A percentile compares a stretch with the other conserved stretches of the same genome.
These are phyloP conservation scores for Tephrocybe sp. DNA, from an alignment of 768 basidiomycete species.

Conservation along the genomic window DNA sequence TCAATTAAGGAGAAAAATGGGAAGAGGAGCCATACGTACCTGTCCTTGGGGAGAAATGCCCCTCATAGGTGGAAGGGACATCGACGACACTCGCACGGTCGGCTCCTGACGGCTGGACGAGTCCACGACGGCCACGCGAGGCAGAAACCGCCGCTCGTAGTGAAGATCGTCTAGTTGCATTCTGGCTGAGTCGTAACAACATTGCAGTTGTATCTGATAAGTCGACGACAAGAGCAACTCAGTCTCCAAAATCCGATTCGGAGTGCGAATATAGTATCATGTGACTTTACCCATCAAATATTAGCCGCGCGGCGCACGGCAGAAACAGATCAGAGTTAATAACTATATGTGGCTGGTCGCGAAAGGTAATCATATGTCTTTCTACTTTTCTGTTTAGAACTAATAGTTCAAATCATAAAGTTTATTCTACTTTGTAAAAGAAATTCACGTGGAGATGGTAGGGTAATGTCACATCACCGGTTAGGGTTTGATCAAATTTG, in stretches of 20 bases:
- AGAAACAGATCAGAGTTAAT: too few species aligned
- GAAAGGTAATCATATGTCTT: too few species aligned
- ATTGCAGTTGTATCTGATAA: constrained; percentile 37
- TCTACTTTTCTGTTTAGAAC: too few species aligned
- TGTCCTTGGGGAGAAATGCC: constrained; percentile 66
- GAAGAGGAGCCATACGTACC: constrained; percentile 40
- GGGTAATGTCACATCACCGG: too few species aligned
- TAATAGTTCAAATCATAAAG: too few species aligned
- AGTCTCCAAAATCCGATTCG: background rate
- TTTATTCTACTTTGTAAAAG: too few species aligned
- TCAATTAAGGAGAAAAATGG: background rate
- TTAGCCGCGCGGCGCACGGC: too few species aligned
- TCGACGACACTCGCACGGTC: constrained; percentile 85
- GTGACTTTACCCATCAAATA: constrained; percentile 1
- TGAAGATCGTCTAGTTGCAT: constrained; percentile 33
- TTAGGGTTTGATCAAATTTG: too few species aligned
- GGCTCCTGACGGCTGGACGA: constrained; percentile 81
- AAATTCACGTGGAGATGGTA: too few species aligned
- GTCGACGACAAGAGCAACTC: background rate
- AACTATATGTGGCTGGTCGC: too few species aligned
- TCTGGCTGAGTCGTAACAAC: constrained; percentile 56
- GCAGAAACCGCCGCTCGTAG: constrained; percentile 28
- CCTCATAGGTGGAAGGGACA: constrained; percentile 71
- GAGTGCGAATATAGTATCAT: constrained; percentile 1
- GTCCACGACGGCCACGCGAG: constrained; percentile 45